A percentile compares a stretch with the other conserved stretches of the same genome.
Conservation (phyloP, 768 basidiomycete species). For the Clathrus columnatus region DNA sequence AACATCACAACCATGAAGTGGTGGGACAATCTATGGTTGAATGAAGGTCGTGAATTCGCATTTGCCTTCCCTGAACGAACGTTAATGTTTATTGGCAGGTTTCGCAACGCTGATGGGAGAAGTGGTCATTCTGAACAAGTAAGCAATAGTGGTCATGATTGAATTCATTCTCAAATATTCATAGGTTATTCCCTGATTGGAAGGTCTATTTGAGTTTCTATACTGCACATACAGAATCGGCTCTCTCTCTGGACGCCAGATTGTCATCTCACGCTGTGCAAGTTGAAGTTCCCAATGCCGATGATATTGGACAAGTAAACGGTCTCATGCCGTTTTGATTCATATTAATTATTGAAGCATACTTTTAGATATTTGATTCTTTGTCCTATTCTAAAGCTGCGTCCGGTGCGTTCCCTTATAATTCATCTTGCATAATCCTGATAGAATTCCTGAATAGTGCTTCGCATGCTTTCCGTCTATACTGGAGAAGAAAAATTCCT, state of each 20-base stretch:
- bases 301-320: slow-evolving; percentile 68
- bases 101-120: slow-evolving; percentile 89
- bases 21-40: slow-evolving; percentile 77
- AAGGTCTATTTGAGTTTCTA: slow-evolving; percentile 76
- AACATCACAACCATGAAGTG: slow-evolving; percentile 91
- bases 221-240: slow-evolving; percentile 57
- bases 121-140: slow-evolving; percentile 67
- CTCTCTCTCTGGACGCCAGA: slow-evolving; percentile 76
- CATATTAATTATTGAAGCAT: background rate
- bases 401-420: slow-evolving; percentile 39
- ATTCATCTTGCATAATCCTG: background rate
- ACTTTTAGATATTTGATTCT: slow-evolving; percentile 77
- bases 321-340: background rate
- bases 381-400: slow-evolving; percentile 82
- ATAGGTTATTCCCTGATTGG: slow-evolving; percentile 78
- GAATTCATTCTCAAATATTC: slow-evolving; percentile 9
- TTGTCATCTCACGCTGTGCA: slow-evolving; percentile 89
- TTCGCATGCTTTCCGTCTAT: slow-evolving; percentile 85
- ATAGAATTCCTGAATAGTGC: slow-evolving; percentile 41
- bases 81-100: slow-evolving; percentile 32
- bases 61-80: background rate
- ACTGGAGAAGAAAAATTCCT: slow-evolving; percentile 87
- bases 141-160: background rate
- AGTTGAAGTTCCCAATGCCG: slow-evolving; percentile 80
- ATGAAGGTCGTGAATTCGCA: slow-evolving; percentile 50